These are phyloP conservation scores for Silene vulgaris DNA, from an alignment of 179 eudicot genomes.

Conservation along the genomic window DNA sequence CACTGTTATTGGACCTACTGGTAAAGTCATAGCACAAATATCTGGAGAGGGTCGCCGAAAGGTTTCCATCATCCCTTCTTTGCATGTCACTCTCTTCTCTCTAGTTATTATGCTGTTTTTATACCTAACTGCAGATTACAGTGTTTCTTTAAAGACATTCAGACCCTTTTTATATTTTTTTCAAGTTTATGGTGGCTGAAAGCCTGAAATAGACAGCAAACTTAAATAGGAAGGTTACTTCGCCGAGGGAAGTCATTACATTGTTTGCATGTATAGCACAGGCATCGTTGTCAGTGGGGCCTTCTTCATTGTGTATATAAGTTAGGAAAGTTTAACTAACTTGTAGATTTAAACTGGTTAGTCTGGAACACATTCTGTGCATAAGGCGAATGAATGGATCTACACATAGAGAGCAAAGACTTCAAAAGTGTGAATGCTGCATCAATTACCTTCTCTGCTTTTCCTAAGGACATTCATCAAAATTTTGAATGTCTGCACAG, in stretches of 20 bases:
- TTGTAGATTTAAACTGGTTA: neutral
- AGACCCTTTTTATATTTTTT: neutral
- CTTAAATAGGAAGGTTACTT: neutral
- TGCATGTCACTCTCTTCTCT: neutral
- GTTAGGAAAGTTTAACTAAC: neutral
- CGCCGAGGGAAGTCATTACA: neutral
- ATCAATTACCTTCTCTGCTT: neutral
- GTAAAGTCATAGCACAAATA: slow-evolving; percentile 75
- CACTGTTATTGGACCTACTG: slow-evolving; percentile 83
- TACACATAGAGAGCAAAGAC: neutral
- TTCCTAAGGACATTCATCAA: neutral
- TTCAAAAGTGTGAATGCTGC: neutral
- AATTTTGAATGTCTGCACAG: neutral
- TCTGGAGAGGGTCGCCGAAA: slow-evolving; percentile 93
- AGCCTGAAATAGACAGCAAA: neutral
- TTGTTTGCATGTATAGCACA: neutral
- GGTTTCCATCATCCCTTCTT: slow-evolving; percentile 36
- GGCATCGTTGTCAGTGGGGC: neutral
- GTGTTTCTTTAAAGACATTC: neutral
- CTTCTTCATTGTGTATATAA: neutral
- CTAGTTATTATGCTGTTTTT: neutral
- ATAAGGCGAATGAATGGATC: neutral
- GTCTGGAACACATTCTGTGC: neutral
- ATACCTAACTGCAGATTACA: neutral
- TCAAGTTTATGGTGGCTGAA: neutral